Percentiles rank a stretch among this genome's conserved stretches.
phyloP scores from a whole-genome alignment of 208 protist species.

The Trypanosoma cruzi region DNA sequence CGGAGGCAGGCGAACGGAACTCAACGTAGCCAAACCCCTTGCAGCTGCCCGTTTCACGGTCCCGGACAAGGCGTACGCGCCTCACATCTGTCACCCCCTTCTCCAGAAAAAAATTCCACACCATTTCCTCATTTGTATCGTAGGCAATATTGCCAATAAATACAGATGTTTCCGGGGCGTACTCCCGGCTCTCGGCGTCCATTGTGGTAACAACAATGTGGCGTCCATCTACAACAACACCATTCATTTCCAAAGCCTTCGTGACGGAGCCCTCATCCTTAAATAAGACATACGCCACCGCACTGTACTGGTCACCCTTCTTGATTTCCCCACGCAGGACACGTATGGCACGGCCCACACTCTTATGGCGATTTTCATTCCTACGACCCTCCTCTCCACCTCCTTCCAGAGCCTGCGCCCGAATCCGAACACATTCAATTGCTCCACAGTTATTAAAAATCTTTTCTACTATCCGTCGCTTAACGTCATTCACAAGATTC shows the following conservation, averaged over 20 bases:
- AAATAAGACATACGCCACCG: constrained; percentile 90
- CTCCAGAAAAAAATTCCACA: constrained; percentile 86
- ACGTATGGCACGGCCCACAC: constrained; percentile 76
- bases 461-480: constrained; percentile 65
- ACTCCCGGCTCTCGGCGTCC: constrained; percentile 59
- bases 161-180: constrained; percentile 84
- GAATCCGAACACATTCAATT: constrained; percentile 78
- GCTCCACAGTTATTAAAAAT: constrained; percentile 81
- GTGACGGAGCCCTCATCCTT: constrained; percentile 41
- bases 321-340: constrained; percentile 86
- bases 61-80: constrained; percentile 84
- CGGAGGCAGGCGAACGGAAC: constrained; percentile 57
- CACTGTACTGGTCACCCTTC: constrained; percentile 80
- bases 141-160: constrained; percentile 92
- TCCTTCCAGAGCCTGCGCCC: constrained; percentile 72
- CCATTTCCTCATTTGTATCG: constrained; percentile 76
- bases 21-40: constrained; percentile 94
- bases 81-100: constrained; percentile 80
- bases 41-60: constrained; percentile 76
- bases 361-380: constrained; percentile 35
- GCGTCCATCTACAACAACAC: constrained; percentile 71
- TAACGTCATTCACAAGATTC: constrained; percentile 87
- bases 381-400: constrained; percentile 1
- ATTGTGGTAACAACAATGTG: constrained; percentile 86
- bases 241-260: constrained; percentile 57